Evolutionary conservation across 805 yeast species (phyloP), one percentile per base, ranked within the genome.

Genomic region (Zygoascus flipseniorum): DNA sequence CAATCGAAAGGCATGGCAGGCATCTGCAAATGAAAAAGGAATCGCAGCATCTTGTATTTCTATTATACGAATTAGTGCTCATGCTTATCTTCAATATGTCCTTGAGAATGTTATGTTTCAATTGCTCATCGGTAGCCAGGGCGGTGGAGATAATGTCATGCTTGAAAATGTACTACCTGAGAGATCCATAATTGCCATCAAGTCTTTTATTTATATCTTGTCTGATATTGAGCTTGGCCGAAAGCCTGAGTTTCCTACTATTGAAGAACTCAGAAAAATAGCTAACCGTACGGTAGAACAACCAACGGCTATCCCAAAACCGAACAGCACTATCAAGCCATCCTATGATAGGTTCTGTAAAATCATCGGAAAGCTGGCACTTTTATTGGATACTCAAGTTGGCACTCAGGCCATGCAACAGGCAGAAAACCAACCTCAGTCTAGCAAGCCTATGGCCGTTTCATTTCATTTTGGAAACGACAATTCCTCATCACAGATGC

Each of bases 91-190:
- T 55, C 89, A 85, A 62, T 85, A 85, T 62, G 79, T 87, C 0
- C 70, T 92, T 58, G 97, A 90, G 60, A 86, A 85, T 60, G 81
- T 86, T 3, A 69, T 93, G 11, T 70, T 85, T 43, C 92, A 89
- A 11, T 67, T 92, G 48, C 72, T 92, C 55, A 9, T 50, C 10
- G 47, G 44, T 31, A 46, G 20, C 18, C n/a, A 20, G 8, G 35
- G 52, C 61, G 81, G 77, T 61, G 84, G 85, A 0, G 55, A 71
- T 1, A 69, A 72, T 5, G 57, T 69, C 5, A 52, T 68, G 1
- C 63, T 85, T 43, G 97, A 92, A 49, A 76, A 74, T 45, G 62
- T 84, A 1, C 74, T 78, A 1, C 84, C 87, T 20, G 98, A 90
- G 62, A 80, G 82, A 55, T 68, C 88, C 53, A 76, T 84, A 0